Evolutionary conservation across 805 yeast species (phyloP).

Genomic region (Lachancea quebecensis): DNA sequence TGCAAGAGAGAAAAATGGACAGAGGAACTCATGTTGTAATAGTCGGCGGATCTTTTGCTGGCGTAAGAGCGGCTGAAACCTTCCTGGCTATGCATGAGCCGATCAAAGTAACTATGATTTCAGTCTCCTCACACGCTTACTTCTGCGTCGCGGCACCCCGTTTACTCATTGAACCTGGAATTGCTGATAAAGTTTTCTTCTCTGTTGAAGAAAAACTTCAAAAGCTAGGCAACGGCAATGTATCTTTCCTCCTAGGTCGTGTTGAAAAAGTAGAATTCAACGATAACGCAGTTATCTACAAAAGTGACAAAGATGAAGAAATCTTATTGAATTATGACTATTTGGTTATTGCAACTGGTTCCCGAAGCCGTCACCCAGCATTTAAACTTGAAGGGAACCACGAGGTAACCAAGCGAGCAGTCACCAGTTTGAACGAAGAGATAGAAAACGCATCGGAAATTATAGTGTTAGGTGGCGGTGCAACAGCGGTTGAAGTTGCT

Average conservation of each 20-base stretch:
- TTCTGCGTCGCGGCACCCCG: conserved; percentile 3
- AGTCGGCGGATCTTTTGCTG: conserved; percentile 5
- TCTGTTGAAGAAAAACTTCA: conserved; percentile 1
- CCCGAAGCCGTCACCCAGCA: conserved; percentile 1
- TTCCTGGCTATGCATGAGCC: neutral
- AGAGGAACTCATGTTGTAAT: neutral
- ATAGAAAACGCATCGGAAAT: neutral
- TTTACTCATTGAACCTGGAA: conserved; percentile 1
- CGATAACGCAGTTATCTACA: neutral
- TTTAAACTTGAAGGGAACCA: conserved; percentile 4
- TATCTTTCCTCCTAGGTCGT: neutral
- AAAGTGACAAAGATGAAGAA: neutral
- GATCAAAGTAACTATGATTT: neutral
- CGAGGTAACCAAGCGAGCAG: neutral
- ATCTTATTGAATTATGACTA: neutral
- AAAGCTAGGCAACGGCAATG: neutral
- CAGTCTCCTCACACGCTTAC: conserved; percentile 2
- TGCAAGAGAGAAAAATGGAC: neutral
- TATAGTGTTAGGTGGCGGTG: conserved; percentile 3
- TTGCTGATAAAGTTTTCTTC: neutral
- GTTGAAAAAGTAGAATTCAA: neutral
- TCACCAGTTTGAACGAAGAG: neutral
- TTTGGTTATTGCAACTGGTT: conserved; percentile 4
- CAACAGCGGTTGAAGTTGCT: conserved; percentile 4
- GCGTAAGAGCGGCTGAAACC: conserved; percentile 1